Evolutionary conservation across 1,284 basidiomycete species (phyloP).

Genomic region (Xerocomus minutiporus): DNA sequence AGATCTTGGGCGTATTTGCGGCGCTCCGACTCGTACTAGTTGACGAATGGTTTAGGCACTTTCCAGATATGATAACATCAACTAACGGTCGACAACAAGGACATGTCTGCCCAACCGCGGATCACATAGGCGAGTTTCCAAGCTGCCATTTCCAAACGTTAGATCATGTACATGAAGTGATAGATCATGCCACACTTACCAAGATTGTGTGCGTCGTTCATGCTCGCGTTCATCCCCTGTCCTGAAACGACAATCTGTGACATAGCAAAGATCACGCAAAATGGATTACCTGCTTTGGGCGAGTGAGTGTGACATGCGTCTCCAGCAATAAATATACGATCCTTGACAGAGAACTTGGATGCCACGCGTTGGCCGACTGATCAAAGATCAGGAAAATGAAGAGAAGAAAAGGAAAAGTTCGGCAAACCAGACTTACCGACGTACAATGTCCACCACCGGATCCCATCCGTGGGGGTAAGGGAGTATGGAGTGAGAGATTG

Average conservation of each 20-base stretch:
- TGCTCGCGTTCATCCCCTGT: conserved; percentile 69
- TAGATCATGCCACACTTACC: conserved; percentile 9
- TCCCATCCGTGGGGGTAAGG: conserved; percentile 38
- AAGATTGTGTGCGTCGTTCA: conserved; percentile 48
- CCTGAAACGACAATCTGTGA: conserved; percentile 31
- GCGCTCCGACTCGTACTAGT: conserved; percentile 42
- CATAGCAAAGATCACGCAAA: background rate
- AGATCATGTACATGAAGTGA: background rate
- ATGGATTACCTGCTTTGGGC: conserved; percentile 41
- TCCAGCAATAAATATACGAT: conserved; percentile 47
- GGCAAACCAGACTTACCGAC: conserved; percentile 25
- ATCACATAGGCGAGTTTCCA: conserved; percentile 60
- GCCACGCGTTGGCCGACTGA: conserved; percentile 46
- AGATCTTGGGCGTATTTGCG: conserved; percentile 47
- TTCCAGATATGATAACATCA: background rate
- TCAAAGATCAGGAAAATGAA: background rate
- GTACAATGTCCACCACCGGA: conserved; percentile 48
- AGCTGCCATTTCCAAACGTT: conserved; percentile 22
- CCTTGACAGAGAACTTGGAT: conserved; percentile 38
- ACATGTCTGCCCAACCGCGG: conserved; percentile 50
- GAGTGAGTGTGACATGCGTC: conserved; percentile 50
- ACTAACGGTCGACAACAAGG: conserved; percentile 50
- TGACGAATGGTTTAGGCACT: background rate
- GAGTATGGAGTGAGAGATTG: conserved; percentile 40
- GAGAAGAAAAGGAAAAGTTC: background rate